A percentile compares a stretch with the other conserved stretches of the same genome.
Evolutionary conservation across 345 rosid genomes (phyloP).

Genomic region (Pugionium cornutum): DNA sequence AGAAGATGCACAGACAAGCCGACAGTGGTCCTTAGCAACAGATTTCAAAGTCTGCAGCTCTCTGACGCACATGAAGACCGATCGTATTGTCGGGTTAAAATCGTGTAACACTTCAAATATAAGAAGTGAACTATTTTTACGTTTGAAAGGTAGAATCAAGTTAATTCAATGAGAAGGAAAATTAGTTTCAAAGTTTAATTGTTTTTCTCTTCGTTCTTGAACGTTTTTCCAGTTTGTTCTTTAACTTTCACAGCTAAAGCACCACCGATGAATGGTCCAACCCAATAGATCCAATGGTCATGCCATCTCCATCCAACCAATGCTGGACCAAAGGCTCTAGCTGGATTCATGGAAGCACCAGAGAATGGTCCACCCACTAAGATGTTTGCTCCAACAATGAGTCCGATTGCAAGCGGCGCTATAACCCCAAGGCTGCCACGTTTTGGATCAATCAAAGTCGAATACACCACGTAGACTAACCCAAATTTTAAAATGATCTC

Average conservation of each 20-base stretch:
- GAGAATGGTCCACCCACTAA: slow-evolving; percentile 42
- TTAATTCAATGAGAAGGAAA: too few relatives aligned
- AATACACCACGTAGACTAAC: slow-evolving; percentile 38
- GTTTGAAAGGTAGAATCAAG: too few relatives aligned
- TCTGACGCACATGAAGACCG: too few relatives aligned
- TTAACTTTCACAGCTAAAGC: slow-evolving; percentile 16
- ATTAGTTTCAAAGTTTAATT: too few relatives aligned
- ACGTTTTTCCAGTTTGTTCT: too few relatives aligned
- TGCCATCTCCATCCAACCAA: slow-evolving; percentile 48
- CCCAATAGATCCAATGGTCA: slow-evolving; percentile 46
- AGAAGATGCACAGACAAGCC: too few relatives aligned
- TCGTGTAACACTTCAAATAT: too few relatives aligned
- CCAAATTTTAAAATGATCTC: slow-evolving; percentile 44
- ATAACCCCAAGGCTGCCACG: slow-evolving; percentile 43
- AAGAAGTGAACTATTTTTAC: too few relatives aligned
- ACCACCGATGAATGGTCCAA: slow-evolving; percentile 44
- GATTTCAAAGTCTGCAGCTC: too few relatives aligned
- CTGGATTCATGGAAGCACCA: slow-evolving; percentile 47
- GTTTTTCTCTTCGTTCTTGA: too few relatives aligned
- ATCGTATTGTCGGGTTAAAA: too few relatives aligned
- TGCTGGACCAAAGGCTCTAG: slow-evolving; percentile 50
- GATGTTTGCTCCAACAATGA: slow-evolving; percentile 40
- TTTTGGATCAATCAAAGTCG: slow-evolving; percentile 43
- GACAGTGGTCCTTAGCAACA: too few relatives aligned
- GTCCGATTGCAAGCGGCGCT: slow-evolving; percentile 42